These are phyloP conservation scores for Ocimum tenuiflorum DNA, from an alignment of 257 asterid genomes.

Conservation along the genomic window DNA sequence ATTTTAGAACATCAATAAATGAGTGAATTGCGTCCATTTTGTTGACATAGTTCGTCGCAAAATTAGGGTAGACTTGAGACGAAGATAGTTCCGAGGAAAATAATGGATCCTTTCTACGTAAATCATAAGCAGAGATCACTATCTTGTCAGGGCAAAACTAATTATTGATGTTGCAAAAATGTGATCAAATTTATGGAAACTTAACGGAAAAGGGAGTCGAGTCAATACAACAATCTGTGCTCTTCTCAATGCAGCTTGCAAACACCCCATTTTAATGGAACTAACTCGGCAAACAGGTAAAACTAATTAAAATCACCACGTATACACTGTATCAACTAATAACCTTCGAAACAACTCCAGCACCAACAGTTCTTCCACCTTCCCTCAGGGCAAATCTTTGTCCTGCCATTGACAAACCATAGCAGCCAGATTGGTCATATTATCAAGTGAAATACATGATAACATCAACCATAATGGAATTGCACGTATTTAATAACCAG, in stretches of 20 bases:
- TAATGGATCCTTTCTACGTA: too few species aligned
- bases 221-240: not conserved
- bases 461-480: not conserved
- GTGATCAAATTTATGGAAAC: slow-evolving; percentile 15
- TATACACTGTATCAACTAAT: slow-evolving; percentile 37
- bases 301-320: not conserved
- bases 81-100: too few species aligned
- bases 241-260: slow-evolving; percentile 15
- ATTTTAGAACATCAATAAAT: too few species aligned
- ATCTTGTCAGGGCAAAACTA: not conserved
- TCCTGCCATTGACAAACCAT: slow-evolving; percentile 39
- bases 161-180: slow-evolving; percentile 20
- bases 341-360: slow-evolving; percentile 93
- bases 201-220: slow-evolving; percentile 18
- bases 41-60: too few species aligned
- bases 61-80: too few species aligned
- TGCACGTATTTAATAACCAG: not conserved
- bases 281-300: not conserved
- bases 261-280: not conserved
- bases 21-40: too few species aligned
- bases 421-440: not conserved
- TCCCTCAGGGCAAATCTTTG: slow-evolving; percentile 99
- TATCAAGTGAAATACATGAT: too few species aligned
- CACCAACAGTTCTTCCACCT: slow-evolving; percentile 98
- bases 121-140: too few species aligned